A percentile compares a stretch with the other conserved stretches of the same genome.
These are phyloP conservation scores for Striga asiatica DNA, from an alignment of 257 asterid species.

Conservation along the genomic window DNA sequence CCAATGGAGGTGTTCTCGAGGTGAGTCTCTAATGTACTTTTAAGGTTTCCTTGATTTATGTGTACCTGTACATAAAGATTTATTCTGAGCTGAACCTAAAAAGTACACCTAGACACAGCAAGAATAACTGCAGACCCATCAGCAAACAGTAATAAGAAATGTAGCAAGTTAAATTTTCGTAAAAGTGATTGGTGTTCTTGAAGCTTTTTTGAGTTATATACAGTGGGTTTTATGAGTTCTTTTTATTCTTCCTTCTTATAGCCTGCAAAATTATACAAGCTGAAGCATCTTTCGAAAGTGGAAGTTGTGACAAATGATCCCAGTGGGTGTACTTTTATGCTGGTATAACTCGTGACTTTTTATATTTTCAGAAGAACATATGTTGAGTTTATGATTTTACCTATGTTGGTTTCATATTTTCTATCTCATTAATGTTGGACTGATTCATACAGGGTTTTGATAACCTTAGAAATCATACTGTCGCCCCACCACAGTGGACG, in stretches of 20 bases:
- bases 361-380: not conserved
- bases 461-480: conserved; percentile 88
- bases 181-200: not conserved
- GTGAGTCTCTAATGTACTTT: conserved; percentile 22
- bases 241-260: conserved; percentile 22
- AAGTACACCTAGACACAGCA: not conserved
- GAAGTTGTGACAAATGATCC: conserved; percentile 92
- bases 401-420: conserved; percentile 6
- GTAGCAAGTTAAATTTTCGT: conserved; percentile 9
- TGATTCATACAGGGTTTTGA: conserved; percentile 69
- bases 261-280: conserved; percentile 88
- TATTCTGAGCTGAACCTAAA: too few relatives aligned
- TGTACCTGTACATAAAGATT: not conserved
- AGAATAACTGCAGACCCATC: not conserved
- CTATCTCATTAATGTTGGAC: conserved; percentile 13
- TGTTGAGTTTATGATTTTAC: conserved; percentile 1
- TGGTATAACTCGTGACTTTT: conserved; percentile 32
- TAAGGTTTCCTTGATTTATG: not conserved
- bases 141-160: conserved; percentile 1
- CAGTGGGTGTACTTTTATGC: conserved; percentile 91
- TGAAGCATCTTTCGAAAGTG: conserved; percentile 92
- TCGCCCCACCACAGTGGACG: conserved; percentile 98
- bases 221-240: conserved; percentile 14
- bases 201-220: conserved; percentile 7
- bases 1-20: conserved; percentile 92